Base-by-base conservation (phyloP, 2,329 filamentous ascomycete species). In the Aspergillus vadensis region DNA sequence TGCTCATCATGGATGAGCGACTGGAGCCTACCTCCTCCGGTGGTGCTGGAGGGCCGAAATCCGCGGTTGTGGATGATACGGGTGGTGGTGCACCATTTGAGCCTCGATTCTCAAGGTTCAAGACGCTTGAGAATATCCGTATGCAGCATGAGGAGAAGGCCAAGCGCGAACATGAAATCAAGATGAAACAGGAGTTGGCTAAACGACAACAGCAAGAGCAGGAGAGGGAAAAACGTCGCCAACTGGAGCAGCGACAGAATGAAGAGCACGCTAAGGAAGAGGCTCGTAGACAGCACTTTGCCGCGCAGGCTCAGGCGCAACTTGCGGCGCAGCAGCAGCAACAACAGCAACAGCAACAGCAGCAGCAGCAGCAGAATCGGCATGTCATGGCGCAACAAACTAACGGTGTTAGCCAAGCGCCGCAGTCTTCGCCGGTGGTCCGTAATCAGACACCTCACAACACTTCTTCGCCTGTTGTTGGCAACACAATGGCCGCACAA, bases 1-100 rank as follows among this genome's bases (percentile, higher is more conserved):
- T 99, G 92, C 88, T 98, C 54, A 88, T 91, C 21, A 87, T 93
- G 77, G 95, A 99, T 70, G 94, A 97, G 69, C 86, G 92, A 5
- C 83, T 92, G 61, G 84, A 87, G 12, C 82, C 89, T 1, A 84
- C 81, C 43, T 81, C 82, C 14, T 82, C 85, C 4, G 81, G 83
- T 19, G 84, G 83, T 7, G 84, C 86, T 61, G 82, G 84, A 59
- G 83, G 83, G 2, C 78, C 82, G 12, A 83, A 84, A 36, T 85
- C 87, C 57, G 82, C 85, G n/a, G 89, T 91, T 61, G 86, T 85
- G 19, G 92, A 96, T 71, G 88, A 87, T 8, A 87, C 91, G 63
- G 86, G 87, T 39, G 88, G 86, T 19, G 84, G 85, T 5, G 83
- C 87, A n/a, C 84, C 89, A 3, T 96, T 96, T 69, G 92, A 96